Base-by-base conservation (phyloP, 768 basidiomycete species). In the Dentipellis sp. region DNA sequence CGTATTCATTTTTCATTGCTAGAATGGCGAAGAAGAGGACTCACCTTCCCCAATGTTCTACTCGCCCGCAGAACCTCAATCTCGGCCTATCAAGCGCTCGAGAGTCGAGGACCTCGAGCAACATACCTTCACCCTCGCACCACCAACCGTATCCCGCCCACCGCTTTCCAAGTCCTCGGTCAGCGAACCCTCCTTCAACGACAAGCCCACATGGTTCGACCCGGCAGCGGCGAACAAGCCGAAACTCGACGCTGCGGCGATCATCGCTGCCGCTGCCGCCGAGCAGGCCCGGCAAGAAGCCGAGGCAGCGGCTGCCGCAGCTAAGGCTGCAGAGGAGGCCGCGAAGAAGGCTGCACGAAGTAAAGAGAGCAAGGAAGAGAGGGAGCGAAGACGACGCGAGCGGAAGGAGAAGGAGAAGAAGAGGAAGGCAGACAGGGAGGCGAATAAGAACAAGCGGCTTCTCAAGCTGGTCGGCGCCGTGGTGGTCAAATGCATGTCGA, bases 401-500 rank as follows among this genome's bases (percentile, higher is more conserved):
- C 16, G 55, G 35, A 59, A 66, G 66, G 65, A 62, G 38, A 40
- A 50, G 42, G 56, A 81, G 64, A 59, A 70, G 56, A 60, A 70
- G 56, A 72, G 77, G 40, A 67, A 76, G 48, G 81, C 84, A 60
- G 80, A 85, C 63, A 83, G 77, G 66, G 82, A 86, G 66, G 78
- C 74, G 4, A 75, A 75, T 51, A 88, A 86, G 75, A 93, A 97
- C 72, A 94, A 93, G 78, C 72, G 81, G 58, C 66, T 97, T 59
- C 66, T 84, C 61, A 91, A 91, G 67, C 76, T 97, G 37, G 82
- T 98, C 16, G 89, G 92, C 7, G 83, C 84, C 1, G 83, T 95
- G 6, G 95, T 99, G 40, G 95, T 99, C 39, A 88, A 84, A 69
- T 84, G 78, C 56, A 94, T 98, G 93, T 88, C 85, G 56, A 97